Evolutionary conservation across 2,329 filamentous ascomycete genomes (phyloP), one percentile per base, ranked within the genome.

Genomic region (Diplodia mutila): DNA sequence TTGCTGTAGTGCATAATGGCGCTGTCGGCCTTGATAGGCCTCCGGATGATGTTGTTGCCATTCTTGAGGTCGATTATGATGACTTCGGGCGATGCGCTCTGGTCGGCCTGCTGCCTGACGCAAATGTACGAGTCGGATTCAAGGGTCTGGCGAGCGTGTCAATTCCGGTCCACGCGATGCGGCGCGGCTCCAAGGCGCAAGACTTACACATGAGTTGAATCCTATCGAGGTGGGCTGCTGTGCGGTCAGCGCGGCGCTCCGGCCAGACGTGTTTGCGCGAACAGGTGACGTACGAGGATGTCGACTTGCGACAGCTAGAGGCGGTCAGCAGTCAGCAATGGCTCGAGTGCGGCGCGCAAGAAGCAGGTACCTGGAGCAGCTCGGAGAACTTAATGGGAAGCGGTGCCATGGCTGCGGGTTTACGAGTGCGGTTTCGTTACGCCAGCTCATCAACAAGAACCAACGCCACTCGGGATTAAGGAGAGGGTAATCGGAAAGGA

Each of bases 1-100:
- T 91, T 92, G 74, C 87, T 90, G 92, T 93, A 97, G 87, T 99
- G 95, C 95, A 99, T 98, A 79, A 99, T 97, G 75, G 96, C 95
- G 88, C 94, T 98, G 84, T 99, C 95, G 77, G 95, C 95, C 85
- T 97, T 98, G 85, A 99, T 99, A 59, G 94, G 93, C 78, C 94
- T 89, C 76, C 92, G 91, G 74, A 93, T 95, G 80, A 97, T 89
- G 85, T 95, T 94, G 88, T 97, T 97, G 84, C 90, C 90, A 83
- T 97, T 96, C 83, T 98, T 97, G 78, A 99, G 90, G 82, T 99
- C 92, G 83, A 99, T 85, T 80, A 99, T 99, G 81, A 99, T 91
- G 72, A 99, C 94, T 83, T 97, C 94, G 72, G 94, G 92, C 75
- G 92, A 90, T 72, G 93, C 87, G 72, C 90, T 88, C 75, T 93